Evolutionary conservation across 2,329 filamentous ascomycete species (phyloP).

Genomic region (Pseudocercospora macadamiae): DNA sequence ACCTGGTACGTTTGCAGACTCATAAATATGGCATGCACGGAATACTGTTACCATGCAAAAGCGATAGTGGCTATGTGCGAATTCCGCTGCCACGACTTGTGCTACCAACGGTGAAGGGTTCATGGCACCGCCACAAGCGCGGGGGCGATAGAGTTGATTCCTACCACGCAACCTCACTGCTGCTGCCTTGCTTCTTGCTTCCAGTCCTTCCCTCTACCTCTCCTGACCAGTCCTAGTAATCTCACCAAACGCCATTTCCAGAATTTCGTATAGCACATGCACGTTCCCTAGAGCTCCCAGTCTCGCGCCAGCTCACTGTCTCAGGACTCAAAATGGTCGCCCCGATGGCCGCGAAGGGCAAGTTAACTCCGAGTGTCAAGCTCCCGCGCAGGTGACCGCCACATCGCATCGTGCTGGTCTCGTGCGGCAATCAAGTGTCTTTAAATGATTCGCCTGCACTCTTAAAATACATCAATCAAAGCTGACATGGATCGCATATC

Average conservation of each 20-base stretch:
- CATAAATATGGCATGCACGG: no score
- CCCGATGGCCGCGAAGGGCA: conserved; percentile 20
- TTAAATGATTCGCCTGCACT: neutral
- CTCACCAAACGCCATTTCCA: neutral
- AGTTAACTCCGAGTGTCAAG: conserved; percentile 8
- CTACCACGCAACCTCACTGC: conserved; percentile 1
- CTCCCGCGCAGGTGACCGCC: conserved; percentile 15
- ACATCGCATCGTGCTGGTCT: conserved; percentile 6
- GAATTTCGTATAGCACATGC: neutral
- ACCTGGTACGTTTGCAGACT: no score
- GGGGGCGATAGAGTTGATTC: neutral
- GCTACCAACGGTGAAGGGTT: conserved; percentile 1
- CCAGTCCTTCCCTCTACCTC: no score
- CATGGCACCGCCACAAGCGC: conserved; percentile 2
- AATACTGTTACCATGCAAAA: no score
- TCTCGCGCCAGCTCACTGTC: neutral
- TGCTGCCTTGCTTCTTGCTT: conserved; percentile 8
- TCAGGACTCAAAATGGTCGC: conserved; percentile 5
- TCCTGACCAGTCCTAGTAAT: neutral
- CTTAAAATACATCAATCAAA: neutral
- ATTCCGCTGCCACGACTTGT: neutral
- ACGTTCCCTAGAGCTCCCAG: neutral
- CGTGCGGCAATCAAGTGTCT: conserved; percentile 8
- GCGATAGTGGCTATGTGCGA: no score
- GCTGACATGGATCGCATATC: conserved; percentile 24